phyloP scores from a whole-genome alignment of 352 stramenopile species.

The Globisporangium irregulare region DNA sequence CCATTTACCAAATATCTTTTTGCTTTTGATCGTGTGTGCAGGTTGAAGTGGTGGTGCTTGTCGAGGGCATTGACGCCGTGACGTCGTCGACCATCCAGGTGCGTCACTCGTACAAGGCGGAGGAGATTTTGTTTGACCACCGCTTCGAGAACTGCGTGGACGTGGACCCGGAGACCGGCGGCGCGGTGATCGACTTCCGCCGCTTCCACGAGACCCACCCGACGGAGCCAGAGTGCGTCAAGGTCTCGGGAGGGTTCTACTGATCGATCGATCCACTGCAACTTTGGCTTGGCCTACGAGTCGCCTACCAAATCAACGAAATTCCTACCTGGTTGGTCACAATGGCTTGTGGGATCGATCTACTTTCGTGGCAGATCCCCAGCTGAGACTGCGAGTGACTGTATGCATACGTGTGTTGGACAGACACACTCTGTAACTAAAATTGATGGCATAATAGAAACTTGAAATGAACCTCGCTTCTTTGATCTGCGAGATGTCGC shows the following conservation, averaged over 20 bases:
- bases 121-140: conserved; percentile 92
- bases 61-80: conserved; percentile 95
- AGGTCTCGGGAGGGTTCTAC: conserved; percentile 57
- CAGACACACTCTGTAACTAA: not conserved
- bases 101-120: conserved; percentile 92
- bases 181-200: conserved; percentile 86
- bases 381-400: not conserved
- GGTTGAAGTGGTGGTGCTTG: conserved; percentile 95
- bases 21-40: conserved; percentile 26
- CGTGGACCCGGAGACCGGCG: conserved; percentile 65
- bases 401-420: not conserved
- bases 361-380: not conserved
- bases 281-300: not conserved
- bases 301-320: not conserved
- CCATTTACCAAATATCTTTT: conserved; percentile 9
- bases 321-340: not conserved
- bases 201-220: conserved; percentile 83
- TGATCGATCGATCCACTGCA: conserved; percentile 22
- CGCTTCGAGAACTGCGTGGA: conserved; percentile 92
- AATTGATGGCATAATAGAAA: conserved; percentile 5
- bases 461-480: not conserved
- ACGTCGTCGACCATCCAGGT: conserved; percentile 95
- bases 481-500: not conserved
- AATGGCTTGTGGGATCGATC: not conserved
- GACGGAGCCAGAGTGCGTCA: conserved; percentile 51